Evolutionary conservation across 169 alveolate species (phyloP), one percentile per base, ranked within the genome.

Genomic region (Cryptosporidium tyzzeri): DNA sequence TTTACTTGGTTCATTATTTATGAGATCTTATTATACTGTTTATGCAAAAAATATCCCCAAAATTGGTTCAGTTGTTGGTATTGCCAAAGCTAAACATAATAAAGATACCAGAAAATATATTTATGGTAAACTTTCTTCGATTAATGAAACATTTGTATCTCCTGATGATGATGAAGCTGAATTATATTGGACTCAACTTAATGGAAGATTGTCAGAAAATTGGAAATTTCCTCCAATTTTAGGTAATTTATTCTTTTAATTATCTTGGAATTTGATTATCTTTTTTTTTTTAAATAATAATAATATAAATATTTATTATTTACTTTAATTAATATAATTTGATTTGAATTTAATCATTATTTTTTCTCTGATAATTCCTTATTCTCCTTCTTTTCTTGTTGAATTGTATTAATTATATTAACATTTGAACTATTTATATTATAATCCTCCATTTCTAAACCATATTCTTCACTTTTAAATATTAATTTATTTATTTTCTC

Each of bases 21-120:
- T 95, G 97, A 70, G 95, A 35, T 95, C 92, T 58, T 95, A 93
- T 80, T 91, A 91, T 84, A 95, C 97, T 8, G 94, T 94, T 5
- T 95, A 85, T 26, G 74, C 75, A 10, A 80, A 80, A 48, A 80
- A 80, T 33, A 80, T 80, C 4, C 89, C 89, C 3, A 80, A 65
- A 1, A 80, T 80, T 18, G 89, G 89, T 21, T 80, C 89, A 26
- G 53, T 69, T 61, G 75, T 80, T 62, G 89, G 89, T 12, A 80
- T 80, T 61, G 89, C 89, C 29, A 80, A 62, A 31, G 89, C 89
- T n/a, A 80, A 62, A 31, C 89, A 80, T 62, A 39, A 16, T 44
- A 61, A 44, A 48, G 74, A 80, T 3, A 80, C 67, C 35, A 37
- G 89, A 23, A 80, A 39, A 65, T 80, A 80, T 62, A 80, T 80